A percentile compares a stretch with the other conserved stretches of the same genome.
Evolutionary conservation across 2,329 filamentous ascomycete genomes (phyloP).

Genomic region (Hirsutella rhossiliensis): DNA sequence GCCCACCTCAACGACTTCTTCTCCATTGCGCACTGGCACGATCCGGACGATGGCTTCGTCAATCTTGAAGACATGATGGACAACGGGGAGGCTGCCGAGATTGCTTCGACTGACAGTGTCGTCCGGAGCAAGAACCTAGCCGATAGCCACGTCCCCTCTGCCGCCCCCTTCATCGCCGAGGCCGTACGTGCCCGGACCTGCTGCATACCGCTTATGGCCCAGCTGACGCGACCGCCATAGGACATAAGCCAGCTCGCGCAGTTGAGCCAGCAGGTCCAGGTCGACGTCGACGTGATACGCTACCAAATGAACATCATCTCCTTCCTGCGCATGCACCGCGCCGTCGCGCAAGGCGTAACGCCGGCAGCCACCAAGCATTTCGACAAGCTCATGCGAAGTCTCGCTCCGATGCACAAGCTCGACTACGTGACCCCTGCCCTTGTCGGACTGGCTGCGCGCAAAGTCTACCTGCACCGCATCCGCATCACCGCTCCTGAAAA

Average conservation of each 20-base stretch:
- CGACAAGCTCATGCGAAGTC: constrained; percentile 51
- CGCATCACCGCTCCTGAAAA: constrained; percentile 53
- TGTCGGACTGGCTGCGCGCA: constrained; percentile 68
- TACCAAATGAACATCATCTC: constrained; percentile 83
- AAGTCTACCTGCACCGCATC: constrained; percentile 81
- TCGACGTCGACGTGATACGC: constrained; percentile 66
- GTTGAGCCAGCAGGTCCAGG: constrained; percentile 44
- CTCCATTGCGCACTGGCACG: constrained; percentile 79
- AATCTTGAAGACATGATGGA: constrained; percentile 56
- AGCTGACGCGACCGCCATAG: constrained; percentile 13
- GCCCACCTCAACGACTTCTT: constrained; percentile 67
- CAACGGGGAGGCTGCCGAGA: constrained; percentile 16
- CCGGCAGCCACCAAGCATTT: constrained; percentile 72
- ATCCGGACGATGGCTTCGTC: constrained; percentile 56
- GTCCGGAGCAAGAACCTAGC: constrained; percentile 21
- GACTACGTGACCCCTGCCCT: constrained; percentile 76
- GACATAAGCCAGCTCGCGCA: constrained; percentile 49
- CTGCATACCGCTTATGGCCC: not conserved
- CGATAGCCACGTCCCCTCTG: constrained; percentile 6
- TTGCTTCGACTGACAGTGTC: constrained; percentile 30
- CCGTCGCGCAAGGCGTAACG: constrained; percentile 66
- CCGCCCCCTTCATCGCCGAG: constrained; percentile 26
- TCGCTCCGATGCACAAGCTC: constrained; percentile 72
- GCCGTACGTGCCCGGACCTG: constrained; percentile 20
- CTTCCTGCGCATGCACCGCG: constrained; percentile 80